Base-by-base conservation (phyloP, 2,329 filamentous ascomycete genomes). In the Aspergillus piperis region DNA sequence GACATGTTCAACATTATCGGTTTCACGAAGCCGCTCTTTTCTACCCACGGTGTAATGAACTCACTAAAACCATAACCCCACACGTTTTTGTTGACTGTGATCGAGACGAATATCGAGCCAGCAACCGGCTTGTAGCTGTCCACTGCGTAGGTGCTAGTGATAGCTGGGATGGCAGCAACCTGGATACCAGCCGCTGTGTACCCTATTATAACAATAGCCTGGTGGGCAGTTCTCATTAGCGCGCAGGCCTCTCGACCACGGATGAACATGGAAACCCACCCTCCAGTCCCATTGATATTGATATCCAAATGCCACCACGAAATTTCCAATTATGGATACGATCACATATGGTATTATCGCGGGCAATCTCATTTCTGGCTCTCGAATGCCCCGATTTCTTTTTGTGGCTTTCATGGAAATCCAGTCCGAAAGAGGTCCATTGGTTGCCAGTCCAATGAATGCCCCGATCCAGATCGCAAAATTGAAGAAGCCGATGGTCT, bases 61-160 rank as follows among this genome's bases (percentile, higher is more conserved):
- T 84, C 82, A 53, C 76, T 76, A 64, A 87, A 83, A 0, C 85
- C 84, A 68, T 86, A 88, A 1, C 86, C 85, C 83, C 84, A 87
- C 0, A 87, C 57, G 59, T 88, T 88, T 76, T 88, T 88, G 67
- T 86, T 86, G 49, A 88, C 84, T 54, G 85, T 88, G 64, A 86
- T 83, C 7, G 81, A 78, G 0, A 88, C 85, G 69, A 88, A 85
- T 51, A 88, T 75, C 2, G 79, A 81, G 3, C 86, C 85, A 0
- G 85, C 81, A 2, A 88, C 82, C 0, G 86, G 84, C 73, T 88
- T 88, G 72, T 89, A 88, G 58, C 80, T 83, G 70, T 89, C 86
- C 15, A 88, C 82, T 0, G 85, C 84, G 66, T 88, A 88, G 78
- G 75, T 77, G 49, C 67, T 86, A 4, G 77, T 80, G 59, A 89